Evolutionary conservation across 2,329 filamentous ascomycete species (phyloP).

Genomic region (Magnaporthiopsis poae): DNA sequence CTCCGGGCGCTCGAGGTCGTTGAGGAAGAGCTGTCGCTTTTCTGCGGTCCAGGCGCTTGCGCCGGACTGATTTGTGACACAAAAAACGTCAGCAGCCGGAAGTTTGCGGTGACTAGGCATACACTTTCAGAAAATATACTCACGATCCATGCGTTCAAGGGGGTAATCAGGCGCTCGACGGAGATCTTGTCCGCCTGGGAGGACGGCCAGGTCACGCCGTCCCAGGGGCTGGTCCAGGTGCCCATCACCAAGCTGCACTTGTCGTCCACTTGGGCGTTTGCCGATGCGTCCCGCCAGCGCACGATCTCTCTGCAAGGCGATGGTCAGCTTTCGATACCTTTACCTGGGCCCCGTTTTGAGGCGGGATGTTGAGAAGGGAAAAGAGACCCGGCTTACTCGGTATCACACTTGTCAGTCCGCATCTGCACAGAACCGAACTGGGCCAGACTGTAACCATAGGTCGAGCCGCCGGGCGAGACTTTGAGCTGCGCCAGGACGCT

Average conservation of each 20-base stretch:
- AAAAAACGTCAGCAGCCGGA: background rate
- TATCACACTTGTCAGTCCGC: background rate
- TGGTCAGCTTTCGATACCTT: background rate
- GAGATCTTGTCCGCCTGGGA: conserved; percentile 59
- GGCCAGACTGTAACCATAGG: background rate
- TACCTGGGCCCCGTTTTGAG: too few species aligned
- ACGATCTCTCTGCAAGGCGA: background rate
- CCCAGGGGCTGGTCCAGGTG: conserved; percentile 62
- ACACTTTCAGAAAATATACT: conserved; percentile 15
- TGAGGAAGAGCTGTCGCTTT: conserved; percentile 61
- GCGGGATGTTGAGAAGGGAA: too few species aligned
- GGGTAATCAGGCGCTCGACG: conserved; percentile 74
- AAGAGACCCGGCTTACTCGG: background rate
- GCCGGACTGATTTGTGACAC: conserved; percentile 39
- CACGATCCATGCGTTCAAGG: conserved; percentile 71
- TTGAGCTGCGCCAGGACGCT: background rate
- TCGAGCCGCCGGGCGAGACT: too few species aligned
- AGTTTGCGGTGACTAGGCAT: too few species aligned
- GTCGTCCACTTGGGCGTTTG: background rate
- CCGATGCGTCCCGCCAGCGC: background rate
- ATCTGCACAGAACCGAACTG: background rate
- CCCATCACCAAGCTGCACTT: conserved; percentile 28
- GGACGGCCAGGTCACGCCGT: conserved; percentile 67
- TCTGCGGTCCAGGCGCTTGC: conserved; percentile 62
- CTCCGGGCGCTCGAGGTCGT: conserved; percentile 66